Conservation (phyloP, 164 flowering plant species). For the Tinospora cordifolia region DNA sequence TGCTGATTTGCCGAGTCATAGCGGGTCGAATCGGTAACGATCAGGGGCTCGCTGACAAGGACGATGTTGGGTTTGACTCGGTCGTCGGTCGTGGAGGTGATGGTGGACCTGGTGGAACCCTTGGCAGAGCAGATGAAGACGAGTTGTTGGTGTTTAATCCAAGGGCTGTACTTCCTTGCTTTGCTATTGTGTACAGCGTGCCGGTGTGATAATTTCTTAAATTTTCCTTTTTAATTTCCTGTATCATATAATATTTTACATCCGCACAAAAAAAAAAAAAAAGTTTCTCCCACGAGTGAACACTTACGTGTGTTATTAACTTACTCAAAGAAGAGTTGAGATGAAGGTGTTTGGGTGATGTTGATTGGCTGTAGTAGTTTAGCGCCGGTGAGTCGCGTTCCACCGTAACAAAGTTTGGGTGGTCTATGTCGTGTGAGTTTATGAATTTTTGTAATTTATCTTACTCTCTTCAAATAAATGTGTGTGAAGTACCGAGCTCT, state of each 20-base stretch:
- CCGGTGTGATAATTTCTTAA: not conserved
- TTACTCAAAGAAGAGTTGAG: not conserved
- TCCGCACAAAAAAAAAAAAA: not conserved
- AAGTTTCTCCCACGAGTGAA: not conserved
- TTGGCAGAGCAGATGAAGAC: constrained; percentile 42
- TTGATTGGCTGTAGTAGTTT: constrained; percentile 1
- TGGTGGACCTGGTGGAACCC: constrained; percentile 20
- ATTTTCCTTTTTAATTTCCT: not conserved
- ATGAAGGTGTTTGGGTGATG: not conserved
- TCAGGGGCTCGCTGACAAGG: constrained; percentile 33
- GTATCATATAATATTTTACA: not conserved
- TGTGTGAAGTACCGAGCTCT: no score
- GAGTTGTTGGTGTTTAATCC: constrained; percentile 80
- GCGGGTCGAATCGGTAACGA: constrained; percentile 79
- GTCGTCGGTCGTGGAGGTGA: constrained; percentile 35
- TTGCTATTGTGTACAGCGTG: constrained; percentile 66
- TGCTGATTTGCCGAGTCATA: constrained; percentile 79
- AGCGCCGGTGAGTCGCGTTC: not conserved
- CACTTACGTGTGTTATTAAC: not conserved
- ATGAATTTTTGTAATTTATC: not conserved
- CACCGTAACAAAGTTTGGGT: not conserved
- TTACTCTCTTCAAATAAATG: not conserved
- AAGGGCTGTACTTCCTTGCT: constrained; percentile 90
- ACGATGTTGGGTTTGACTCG: constrained; percentile 61
- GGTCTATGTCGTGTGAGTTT: not conserved